Conservation (phyloP, 345 rosid genomes). For the Schrenkiella parvula region DNA sequence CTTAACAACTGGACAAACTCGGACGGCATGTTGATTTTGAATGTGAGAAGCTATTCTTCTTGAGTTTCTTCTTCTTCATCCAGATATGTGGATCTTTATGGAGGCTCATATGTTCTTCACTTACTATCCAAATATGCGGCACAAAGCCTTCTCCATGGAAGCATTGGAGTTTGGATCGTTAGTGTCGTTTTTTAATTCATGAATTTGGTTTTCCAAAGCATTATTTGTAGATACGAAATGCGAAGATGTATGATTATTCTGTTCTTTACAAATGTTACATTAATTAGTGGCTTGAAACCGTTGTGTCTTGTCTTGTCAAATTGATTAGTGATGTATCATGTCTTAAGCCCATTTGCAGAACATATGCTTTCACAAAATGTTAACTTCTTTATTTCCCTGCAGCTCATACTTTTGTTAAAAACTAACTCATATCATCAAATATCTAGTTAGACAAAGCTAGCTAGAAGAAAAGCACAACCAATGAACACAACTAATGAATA, state of each 20-base stretch:
- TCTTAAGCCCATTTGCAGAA: neutral
- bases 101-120: slow-evolving; percentile 17
- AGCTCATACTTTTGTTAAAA: neutral
- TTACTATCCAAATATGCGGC: slow-evolving; percentile 12
- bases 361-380: neutral
- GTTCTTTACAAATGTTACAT: slow-evolving; percentile 27
- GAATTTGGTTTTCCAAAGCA: slow-evolving; percentile 23
- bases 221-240: slow-evolving; percentile 51
- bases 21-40: neutral
- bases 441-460: slow-evolving; percentile 27
- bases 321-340: neutral
- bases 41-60: neutral
- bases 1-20: neutral
- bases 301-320: slow-evolving; percentile 19
- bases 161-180: slow-evolving; percentile 15
- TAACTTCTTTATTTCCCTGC: slow-evolving; percentile 12
- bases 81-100: slow-evolving; percentile 5
- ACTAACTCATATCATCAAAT: slow-evolving; percentile 10
- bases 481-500: slow-evolving; percentile 6
- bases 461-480: slow-evolving; percentile 18
- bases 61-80: slow-evolving; percentile 10
- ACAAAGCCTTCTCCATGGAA: slow-evolving; percentile 26
- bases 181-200: slow-evolving; percentile 2
- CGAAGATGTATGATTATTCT: slow-evolving; percentile 32
- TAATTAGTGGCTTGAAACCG: slow-evolving; percentile 24